Conservation (phyloP, 495 filamentous ascomycete species). For the Penicillium malachiteum region DNA sequence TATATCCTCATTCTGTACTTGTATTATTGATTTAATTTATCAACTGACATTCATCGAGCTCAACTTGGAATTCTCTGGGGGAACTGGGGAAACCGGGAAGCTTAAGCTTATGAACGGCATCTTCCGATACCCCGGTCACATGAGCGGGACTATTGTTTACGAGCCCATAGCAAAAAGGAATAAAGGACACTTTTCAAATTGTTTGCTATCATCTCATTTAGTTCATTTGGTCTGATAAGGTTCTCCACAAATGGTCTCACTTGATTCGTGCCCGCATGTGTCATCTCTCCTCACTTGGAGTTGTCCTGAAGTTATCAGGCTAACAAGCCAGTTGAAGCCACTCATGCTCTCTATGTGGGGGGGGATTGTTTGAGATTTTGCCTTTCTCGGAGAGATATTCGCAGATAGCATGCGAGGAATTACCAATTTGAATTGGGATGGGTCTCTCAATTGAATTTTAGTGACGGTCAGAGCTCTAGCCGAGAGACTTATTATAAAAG, state of each 20-base stretch:
- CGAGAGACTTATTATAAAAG: neutral
- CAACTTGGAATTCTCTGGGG: no score
- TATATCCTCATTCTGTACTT: no score
- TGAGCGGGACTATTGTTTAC: neutral
- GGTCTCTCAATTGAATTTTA: neutral
- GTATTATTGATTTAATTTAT: no score
- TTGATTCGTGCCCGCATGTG: slow-evolving; percentile 23
- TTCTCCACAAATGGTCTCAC: neutral
- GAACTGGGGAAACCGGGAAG: no score
- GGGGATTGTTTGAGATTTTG: neutral
- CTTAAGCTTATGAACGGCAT: neutral
- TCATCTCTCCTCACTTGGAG: neutral
- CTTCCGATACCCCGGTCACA: neutral
- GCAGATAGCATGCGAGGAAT: neutral
- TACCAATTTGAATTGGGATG: neutral
- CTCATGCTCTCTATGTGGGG: neutral
- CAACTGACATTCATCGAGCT: no score
- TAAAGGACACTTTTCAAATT: neutral
- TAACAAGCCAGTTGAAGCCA: neutral
- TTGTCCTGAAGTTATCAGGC: neutral
- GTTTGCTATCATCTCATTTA: neutral
- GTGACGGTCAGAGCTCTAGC: neutral
- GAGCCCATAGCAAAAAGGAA: neutral
- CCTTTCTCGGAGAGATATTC: neutral
- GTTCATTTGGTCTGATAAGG: neutral